These are phyloP conservation scores for Hyaloscypha finlandica DNA, from an alignment of 495 filamentous ascomycete genomes.

Conservation along the genomic window DNA sequence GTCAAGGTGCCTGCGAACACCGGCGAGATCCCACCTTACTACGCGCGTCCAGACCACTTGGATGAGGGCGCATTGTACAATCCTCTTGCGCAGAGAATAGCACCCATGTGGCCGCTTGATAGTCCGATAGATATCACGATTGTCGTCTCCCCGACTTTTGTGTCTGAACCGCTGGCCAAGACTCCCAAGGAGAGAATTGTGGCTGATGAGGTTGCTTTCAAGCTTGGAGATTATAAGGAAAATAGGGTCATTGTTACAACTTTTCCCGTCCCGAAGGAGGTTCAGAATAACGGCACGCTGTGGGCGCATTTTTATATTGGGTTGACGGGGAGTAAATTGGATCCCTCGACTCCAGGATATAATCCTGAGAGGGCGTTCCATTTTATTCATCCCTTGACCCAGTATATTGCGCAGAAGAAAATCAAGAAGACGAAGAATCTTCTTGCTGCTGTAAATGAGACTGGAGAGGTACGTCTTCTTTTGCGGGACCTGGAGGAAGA, in stretches of 20 bases:
- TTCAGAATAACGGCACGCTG: conserved; percentile 90
- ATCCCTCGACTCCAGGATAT: conserved; percentile 71
- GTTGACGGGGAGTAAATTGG: conserved; percentile 69
- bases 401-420: conserved; percentile 92
- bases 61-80: conserved; percentile 67
- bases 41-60: conserved; percentile 59
- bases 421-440: conserved; percentile 87
- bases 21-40: conserved; percentile 62
- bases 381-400: conserved; percentile 81
- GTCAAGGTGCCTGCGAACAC: conserved; percentile 46
- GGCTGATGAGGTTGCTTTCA: conserved; percentile 77
- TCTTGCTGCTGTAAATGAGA: conserved; percentile 59
- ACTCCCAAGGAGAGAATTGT: conserved; percentile 61
- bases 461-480: conserved; percentile 37
- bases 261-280: conserved; percentile 73
- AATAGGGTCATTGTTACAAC: conserved; percentile 74
- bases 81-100: conserved; percentile 70
- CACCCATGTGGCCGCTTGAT: conserved; percentile 85
- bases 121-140: conserved; percentile 80
- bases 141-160: conserved; percentile 76
- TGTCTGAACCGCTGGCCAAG: conserved; percentile 64
- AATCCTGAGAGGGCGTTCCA: conserved; percentile 75
- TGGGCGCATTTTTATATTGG: conserved; percentile 93
- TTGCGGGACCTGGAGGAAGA: conserved; percentile 15
- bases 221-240: conserved; percentile 79